Evolutionary conservation across 768 basidiomycete genomes (phyloP).

Genomic region (Macrolepiota dolichaula): DNA sequence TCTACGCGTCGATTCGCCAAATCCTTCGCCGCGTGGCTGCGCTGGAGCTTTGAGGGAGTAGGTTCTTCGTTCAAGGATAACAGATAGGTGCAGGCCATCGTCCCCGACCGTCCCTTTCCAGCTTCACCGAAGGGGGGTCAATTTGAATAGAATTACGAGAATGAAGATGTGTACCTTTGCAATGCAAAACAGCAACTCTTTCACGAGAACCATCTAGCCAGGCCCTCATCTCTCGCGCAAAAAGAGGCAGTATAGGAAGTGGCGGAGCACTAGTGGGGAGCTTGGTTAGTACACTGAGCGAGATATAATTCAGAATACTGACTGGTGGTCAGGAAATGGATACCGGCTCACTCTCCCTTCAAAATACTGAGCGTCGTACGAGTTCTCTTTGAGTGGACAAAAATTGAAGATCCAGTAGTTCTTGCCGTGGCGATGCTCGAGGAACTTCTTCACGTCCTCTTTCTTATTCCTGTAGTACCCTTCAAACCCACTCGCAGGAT

Average conservation of each 20-base stretch:
- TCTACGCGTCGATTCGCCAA: slow-evolving; percentile 46
- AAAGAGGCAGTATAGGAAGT: slow-evolving; percentile 66
- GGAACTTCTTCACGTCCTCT: slow-evolving; percentile 72
- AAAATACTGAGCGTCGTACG: slow-evolving; percentile 69
- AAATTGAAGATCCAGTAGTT: slow-evolving; percentile 91
- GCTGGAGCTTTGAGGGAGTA: slow-evolving; percentile 42
- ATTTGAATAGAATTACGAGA: neutral
- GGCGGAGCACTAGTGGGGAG: slow-evolving; percentile 61
- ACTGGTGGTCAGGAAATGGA: slow-evolving; percentile 92
- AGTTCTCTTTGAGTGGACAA: slow-evolving; percentile 78
- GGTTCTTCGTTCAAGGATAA: slow-evolving; percentile 53
- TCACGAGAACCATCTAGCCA: slow-evolving; percentile 69
- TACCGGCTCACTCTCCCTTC: slow-evolving; percentile 75
- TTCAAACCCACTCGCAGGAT: slow-evolving; percentile 78
- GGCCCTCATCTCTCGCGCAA: slow-evolving; percentile 66
- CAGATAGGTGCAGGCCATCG: slow-evolving; percentile 80
- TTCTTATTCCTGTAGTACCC: slow-evolving; percentile 77
- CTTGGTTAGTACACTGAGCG: neutral
- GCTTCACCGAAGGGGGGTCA: slow-evolving; percentile 32
- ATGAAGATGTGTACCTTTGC: slow-evolving; percentile 61
- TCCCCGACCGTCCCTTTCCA: slow-evolving; percentile 84
- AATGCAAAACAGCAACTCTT: slow-evolving; percentile 78
- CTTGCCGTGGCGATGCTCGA: slow-evolving; percentile 67
- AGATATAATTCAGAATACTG: slow-evolving; percentile 21
- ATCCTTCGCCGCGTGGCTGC: slow-evolving; percentile 45